Base-by-base conservation (phyloP, 2,329 filamentous ascomycete genomes). In the Claviceps fusiformis region DNA sequence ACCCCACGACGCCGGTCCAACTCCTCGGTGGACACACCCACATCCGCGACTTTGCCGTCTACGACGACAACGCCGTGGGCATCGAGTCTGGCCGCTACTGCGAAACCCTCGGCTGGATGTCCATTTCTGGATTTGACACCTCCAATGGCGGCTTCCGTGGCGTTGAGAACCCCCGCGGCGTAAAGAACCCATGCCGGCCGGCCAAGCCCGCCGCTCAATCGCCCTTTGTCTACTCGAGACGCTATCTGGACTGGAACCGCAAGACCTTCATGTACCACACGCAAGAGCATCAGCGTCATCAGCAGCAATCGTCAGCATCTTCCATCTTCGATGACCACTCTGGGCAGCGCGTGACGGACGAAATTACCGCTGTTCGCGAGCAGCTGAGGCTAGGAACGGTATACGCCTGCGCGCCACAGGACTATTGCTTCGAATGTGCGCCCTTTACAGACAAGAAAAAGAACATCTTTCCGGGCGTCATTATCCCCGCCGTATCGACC, bases 171-270 rank as follows among this genome's bases (percentile, higher is more conserved):
- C 70, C 71, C 6, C 61, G 57, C 44, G 70, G 71, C 24, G 70
- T 73, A 15, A 61, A 65, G 10, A 68, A 71, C 41, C 70, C 71
- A 3, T 65, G 63, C 5, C 73, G 72, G 31, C 72, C 69, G 52
- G 75, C 73, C 2, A 65, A 61, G 1, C 59, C 64, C 5, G 69
- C 65, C 53, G 67, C 68, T 10, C 70, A 66, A 1, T 66, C 73
- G 7, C 69, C 69, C 46, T 71, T 70, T 56, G 60, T 67, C 9
- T 83, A 79, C 62, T 76, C 78, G 3, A 77, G 83, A 8, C 75
- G 82, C 29, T 86, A 85, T 62, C 72, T 87, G 10, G 83, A 87
- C 67, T 86, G 81, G 78, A 86, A 86, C 65, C 75, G 81, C 5
- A 70, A 75, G n/a, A 83, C 81, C 0, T 85, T 86, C 61, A 73